Evolutionary conservation across 164 flowering plant species (phyloP).

Genomic region (Saururus chinensis): DNA sequence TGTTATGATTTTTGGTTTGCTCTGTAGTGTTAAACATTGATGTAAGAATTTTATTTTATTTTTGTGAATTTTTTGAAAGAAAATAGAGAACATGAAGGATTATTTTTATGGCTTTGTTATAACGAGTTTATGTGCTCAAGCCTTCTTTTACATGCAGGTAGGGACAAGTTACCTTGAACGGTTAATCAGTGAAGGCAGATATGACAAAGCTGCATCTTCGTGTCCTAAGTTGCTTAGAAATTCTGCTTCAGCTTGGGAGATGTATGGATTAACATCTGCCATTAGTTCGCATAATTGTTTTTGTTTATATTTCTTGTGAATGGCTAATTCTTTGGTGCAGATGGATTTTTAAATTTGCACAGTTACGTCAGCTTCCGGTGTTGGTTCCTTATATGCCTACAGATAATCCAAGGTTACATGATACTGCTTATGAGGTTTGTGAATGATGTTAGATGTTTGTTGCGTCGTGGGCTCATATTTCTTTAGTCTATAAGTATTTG

Average conservation of each 20-base stretch:
- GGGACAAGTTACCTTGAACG: conserved; percentile 95
- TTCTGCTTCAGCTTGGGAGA: conserved; percentile 98
- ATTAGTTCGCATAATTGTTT: background rate
- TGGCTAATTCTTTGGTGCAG: conserved; percentile 29
- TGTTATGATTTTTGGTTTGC: background rate
- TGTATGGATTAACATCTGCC: conserved; percentile 28
- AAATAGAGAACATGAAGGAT: background rate
- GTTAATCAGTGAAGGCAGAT: conserved; percentile 91
- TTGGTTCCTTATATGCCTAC: conserved; percentile 91
- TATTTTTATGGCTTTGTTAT: background rate
- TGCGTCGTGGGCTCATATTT: background rate
- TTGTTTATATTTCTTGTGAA: conserved; percentile 4
- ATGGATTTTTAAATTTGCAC: conserved; percentile 98
- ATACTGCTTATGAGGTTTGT: conserved; percentile 94
- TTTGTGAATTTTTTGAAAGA: too few relatives aligned
- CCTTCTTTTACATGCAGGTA: conserved; percentile 36
- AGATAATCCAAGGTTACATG: conserved; percentile 76
- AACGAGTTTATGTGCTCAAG: background rate
- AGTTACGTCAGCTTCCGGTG: conserved; percentile 94
- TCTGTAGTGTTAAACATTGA: too few relatives aligned
- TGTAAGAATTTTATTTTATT: background rate
- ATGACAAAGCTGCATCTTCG: conserved; percentile 92
- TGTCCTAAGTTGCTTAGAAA: conserved; percentile 94
- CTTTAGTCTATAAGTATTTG: background rate
- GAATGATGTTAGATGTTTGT: background rate